These are phyloP conservation scores for Candida easanensis DNA, from an alignment of 805 yeast genomes.

Conservation along the genomic window DNA sequence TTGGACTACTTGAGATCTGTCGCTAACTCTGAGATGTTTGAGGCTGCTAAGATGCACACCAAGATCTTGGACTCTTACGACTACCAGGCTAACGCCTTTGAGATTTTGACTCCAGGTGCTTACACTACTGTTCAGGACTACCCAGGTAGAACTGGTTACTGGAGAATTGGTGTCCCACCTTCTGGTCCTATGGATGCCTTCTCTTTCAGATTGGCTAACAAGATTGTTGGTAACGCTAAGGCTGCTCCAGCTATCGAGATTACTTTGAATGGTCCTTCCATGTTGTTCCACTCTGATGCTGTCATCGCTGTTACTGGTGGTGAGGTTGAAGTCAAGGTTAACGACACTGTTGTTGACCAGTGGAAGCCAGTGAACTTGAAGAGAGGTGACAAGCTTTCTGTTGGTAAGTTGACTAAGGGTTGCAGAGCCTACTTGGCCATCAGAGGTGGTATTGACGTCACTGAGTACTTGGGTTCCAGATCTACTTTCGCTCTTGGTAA, in stretches of 20 bases:
- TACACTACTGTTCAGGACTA: constrained; percentile 96
- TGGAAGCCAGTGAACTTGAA: constrained; percentile 72
- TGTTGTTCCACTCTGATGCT: constrained; percentile 78
- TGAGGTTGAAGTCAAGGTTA: constrained; percentile 58
- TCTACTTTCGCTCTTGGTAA: constrained; percentile 92
- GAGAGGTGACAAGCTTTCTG: constrained; percentile 72
- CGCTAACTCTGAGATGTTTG: constrained; percentile 82
- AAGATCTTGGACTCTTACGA: constrained; percentile 80
- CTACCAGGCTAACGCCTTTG: constrained; percentile 82
- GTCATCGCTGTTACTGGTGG: constrained; percentile 90
- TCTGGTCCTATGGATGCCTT: constrained; percentile 98
- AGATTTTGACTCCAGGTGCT: constrained; percentile 85
- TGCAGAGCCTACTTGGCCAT: constrained; percentile 89
- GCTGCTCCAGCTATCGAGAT: constrained; percentile 88
- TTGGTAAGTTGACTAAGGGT: constrained; percentile 81
- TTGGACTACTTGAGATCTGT: constrained; percentile 85
- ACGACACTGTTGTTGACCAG: constrained; percentile 53
- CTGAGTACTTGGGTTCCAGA: constrained; percentile 92
- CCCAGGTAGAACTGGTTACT: constrained; percentile 79
- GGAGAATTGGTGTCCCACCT: constrained; percentile 87
- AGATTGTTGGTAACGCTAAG: constrained; percentile 82
- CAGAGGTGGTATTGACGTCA: constrained; percentile 91
- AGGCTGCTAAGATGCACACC: constrained; percentile 78
- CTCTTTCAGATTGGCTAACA: constrained; percentile 85
- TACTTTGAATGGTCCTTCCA: constrained; percentile 83